These are phyloP conservation scores for Biancaea sappan DNA, from an alignment of 306 rosid species.

Conservation along the genomic window DNA sequence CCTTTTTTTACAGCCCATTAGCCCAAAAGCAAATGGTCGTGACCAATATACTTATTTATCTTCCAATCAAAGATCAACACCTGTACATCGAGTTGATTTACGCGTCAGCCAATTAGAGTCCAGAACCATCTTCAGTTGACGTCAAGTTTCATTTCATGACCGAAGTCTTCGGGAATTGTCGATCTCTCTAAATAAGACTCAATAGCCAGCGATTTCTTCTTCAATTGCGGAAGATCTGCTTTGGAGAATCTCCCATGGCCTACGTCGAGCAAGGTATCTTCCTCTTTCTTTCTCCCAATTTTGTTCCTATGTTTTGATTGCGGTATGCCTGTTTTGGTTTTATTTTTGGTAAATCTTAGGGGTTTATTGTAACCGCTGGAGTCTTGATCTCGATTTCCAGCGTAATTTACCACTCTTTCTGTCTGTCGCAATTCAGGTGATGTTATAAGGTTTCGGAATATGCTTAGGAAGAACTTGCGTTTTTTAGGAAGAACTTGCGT, in stretches of 20 bases:
- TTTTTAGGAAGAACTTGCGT: neutral
- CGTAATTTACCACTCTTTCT: neutral
- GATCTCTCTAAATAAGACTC: neutral
- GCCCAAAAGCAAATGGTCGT: neutral
- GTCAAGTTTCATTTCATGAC: neutral
- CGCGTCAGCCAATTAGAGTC: neutral
- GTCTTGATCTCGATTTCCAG: neutral
- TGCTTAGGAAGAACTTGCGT: neutral
- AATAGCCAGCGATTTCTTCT: neutral
- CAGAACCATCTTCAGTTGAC: neutral
- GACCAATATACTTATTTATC: neutral
- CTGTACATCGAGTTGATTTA: neutral
- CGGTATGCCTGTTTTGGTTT: neutral
- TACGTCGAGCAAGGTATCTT: conserved; percentile 55
- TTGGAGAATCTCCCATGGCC: conserved; percentile 40
- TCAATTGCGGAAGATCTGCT: conserved; percentile 21
- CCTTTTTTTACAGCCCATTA: neutral
- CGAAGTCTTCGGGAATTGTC: neutral
- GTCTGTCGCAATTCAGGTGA: neutral
- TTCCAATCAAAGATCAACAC: neutral
- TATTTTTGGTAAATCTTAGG: neutral
- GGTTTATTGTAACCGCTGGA: neutral
- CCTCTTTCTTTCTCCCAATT: neutral
- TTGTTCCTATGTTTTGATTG: neutral
- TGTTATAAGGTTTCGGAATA: neutral